Evolutionary conservation across 768 basidiomycete genomes (phyloP), one percentile per base, ranked within the genome.

Genomic region (Mycena venus): DNA sequence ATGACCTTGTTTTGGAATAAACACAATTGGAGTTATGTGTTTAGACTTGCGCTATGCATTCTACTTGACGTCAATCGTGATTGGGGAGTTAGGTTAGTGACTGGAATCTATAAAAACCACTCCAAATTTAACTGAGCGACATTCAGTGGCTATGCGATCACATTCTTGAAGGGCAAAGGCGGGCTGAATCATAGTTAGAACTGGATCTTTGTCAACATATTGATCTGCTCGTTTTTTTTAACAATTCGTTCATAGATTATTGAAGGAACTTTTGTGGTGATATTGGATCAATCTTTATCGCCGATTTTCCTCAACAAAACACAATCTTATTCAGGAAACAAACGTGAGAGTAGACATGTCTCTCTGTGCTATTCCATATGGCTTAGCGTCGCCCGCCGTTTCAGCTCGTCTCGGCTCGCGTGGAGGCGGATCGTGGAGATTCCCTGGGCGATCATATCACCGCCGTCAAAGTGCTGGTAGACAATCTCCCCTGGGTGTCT

Each of bases 401-500:
- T 27, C 60, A 80, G 82, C 75, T 80, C 68, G 64, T 84, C 47
- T 70, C 86, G 29, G 78, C 78, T 53, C 83, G 86, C 17, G 80
- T 86, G 27, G 80, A 84, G 71, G 80, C 77, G n/a, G 85, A 86
- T 75, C 79, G 85, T 56, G 82, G 83, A 6, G 85, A 87, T 72
- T 80, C 85, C 51, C 64, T 85, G 23, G 82, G 84, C 0, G 85
- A 86, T 72, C 42, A 81, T 31, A 79, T 85, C 65, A 84, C 80
- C 1, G 47, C 59, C 32, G 23, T 51, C 17, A 85, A 85, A 68
- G 68, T 86, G 27, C n/a, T 82, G n/a, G 64, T 65, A 58, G 0
- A 53, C 23, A 32, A 44, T 36, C 23, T n/a, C n/a, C 19, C 17
- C 36, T 12, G 17, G 17, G 44, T 40, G 15, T 11, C 15, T n/a